Evolutionary conservation across 1,284 basidiomycete genomes (phyloP).

Genomic region (Porodaedalea pini): DNA sequence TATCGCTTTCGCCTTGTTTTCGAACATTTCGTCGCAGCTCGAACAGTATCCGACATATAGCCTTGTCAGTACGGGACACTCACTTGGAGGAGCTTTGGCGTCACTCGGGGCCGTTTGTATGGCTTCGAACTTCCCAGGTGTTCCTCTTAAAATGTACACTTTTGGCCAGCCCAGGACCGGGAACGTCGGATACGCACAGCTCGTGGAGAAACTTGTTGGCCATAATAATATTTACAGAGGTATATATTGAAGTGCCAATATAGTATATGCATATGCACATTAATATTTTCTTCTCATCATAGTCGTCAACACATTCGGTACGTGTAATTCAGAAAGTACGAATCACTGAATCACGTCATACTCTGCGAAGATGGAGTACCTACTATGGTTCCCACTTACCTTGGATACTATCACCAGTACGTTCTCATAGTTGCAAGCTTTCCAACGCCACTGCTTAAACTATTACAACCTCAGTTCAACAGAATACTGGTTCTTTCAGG

Average conservation of each 20-base stretch:
- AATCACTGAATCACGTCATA: not conserved
- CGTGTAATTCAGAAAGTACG: not conserved
- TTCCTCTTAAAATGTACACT: slow-evolving; percentile 36
- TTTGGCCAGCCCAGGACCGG: slow-evolving; percentile 46
- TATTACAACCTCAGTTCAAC: not conserved
- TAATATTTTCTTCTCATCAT: slow-evolving; percentile 6
- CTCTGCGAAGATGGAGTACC: slow-evolving; percentile 39
- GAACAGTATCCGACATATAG: slow-evolving; percentile 33
- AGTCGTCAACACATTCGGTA: slow-evolving; percentile 31
- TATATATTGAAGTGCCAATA: slow-evolving; percentile 19
- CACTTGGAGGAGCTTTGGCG: slow-evolving; percentile 37
- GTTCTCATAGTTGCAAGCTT: slow-evolving; percentile 18
- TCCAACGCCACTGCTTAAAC: not conserved
- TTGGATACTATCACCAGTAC: slow-evolving; percentile 45
- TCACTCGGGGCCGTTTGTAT: slow-evolving; percentile 40
- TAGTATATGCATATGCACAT: too few relatives aligned
- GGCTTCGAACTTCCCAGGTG: slow-evolving; percentile 31
- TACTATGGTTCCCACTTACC: slow-evolving; percentile 34
- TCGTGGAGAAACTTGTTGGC: slow-evolving; percentile 38
- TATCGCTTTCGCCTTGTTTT: slow-evolving; percentile 33
- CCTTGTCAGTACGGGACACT: slow-evolving; percentile 37
- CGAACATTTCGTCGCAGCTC: slow-evolving; percentile 33
- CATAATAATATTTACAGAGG: slow-evolving; percentile 36
- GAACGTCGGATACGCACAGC: slow-evolving; percentile 35
- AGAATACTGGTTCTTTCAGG: slow-evolving; percentile 8